A percentile compares a stretch with the other conserved stretches of the same genome.
phyloP scores from a whole-genome alignment of 2,329 filamentous ascomycete genomes.

The Aureobasidium leucospermi region DNA sequence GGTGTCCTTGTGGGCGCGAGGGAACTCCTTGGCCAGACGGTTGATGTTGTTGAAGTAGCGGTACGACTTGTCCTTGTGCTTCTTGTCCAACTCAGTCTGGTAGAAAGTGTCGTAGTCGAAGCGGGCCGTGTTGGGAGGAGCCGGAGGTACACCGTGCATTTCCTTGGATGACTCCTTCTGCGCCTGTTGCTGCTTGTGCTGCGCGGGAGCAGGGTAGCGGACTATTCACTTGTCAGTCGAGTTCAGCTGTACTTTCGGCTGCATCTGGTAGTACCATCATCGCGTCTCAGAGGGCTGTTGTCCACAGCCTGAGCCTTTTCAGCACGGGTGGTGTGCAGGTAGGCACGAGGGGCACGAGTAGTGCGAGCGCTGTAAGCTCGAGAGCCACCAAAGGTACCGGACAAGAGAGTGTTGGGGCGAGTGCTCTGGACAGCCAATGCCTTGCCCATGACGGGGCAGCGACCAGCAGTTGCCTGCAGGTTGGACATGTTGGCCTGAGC shows the following conservation, averaged over 20 bases:
- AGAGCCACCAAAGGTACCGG: slow-evolving; percentile 43
- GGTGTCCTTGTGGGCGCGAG: slow-evolving; percentile 81
- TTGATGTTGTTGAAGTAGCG: slow-evolving; percentile 99
- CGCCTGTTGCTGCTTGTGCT: not conserved
- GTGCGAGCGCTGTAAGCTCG: slow-evolving; percentile 43
- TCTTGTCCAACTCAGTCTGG: slow-evolving; percentile 83
- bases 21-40: slow-evolving; percentile 90
- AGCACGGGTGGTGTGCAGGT: slow-evolving; percentile 71
- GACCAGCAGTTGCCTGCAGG: slow-evolving; percentile 84
- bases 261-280: slow-evolving; percentile 35
- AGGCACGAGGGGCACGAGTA: slow-evolving; percentile 57
- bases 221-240: not conserved
- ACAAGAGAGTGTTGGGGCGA: slow-evolving; percentile 40
- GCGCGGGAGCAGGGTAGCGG: slow-evolving; percentile 8
- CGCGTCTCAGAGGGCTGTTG: slow-evolving; percentile 43
- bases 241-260: not conserved
- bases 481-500: slow-evolving; percentile 82
- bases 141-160: slow-evolving; percentile 29
- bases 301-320: slow-evolving; percentile 75
- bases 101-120: slow-evolving; percentile 95
- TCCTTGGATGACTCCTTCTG: slow-evolving; percentile 2
- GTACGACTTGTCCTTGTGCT: slow-evolving; percentile 99
- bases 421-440: slow-evolving; percentile 76
- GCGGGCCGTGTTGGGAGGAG: slow-evolving; percentile 46
- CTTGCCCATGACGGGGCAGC: slow-evolving; percentile 98